These are phyloP conservation scores for Diaporthe nobilis DNA, from an alignment of 2,329 filamentous ascomycete genomes.

Conservation along the genomic window DNA sequence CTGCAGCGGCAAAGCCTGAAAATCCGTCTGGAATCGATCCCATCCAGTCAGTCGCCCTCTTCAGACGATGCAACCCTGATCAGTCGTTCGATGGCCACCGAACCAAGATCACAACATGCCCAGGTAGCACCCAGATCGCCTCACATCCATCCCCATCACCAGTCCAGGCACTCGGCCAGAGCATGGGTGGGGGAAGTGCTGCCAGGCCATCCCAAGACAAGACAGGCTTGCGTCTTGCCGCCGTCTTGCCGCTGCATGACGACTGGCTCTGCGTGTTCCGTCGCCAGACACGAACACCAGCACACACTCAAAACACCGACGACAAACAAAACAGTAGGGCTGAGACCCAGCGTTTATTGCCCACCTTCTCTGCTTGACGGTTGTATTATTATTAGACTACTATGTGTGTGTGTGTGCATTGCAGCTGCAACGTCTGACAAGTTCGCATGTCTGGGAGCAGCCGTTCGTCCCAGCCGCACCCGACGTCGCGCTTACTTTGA, in stretches of 20 bases:
- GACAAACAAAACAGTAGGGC: background rate
- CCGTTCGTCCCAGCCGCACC: slow-evolving; percentile 28
- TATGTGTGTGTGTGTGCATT: background rate
- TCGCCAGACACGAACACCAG: background rate
- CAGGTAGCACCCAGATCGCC: background rate
- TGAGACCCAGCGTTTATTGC: slow-evolving; percentile 5
- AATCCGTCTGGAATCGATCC: slow-evolving; percentile 3
- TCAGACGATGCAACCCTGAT: slow-evolving; percentile 15
- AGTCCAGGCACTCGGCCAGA: background rate
- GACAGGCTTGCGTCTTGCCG: slow-evolving; percentile 21
- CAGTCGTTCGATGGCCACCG: slow-evolving; percentile 2
- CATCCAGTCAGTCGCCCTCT: background rate
- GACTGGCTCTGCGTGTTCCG: slow-evolving; percentile 17
- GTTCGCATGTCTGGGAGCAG: slow-evolving; percentile 15
- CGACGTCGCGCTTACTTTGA: background rate
- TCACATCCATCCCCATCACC: background rate
- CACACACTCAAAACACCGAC: background rate
- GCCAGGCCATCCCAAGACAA: background rate
- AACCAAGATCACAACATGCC: background rate
- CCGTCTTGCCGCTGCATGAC: background rate
- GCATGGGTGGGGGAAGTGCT: background rate
- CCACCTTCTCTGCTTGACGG: background rate
- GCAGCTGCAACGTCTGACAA: slow-evolving; percentile 13
- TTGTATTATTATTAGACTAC: background rate
- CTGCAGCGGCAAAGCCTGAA: background rate